Conservation (phyloP, 495 filamentous ascomycete genomes). For the Neurospora africana region DNA sequence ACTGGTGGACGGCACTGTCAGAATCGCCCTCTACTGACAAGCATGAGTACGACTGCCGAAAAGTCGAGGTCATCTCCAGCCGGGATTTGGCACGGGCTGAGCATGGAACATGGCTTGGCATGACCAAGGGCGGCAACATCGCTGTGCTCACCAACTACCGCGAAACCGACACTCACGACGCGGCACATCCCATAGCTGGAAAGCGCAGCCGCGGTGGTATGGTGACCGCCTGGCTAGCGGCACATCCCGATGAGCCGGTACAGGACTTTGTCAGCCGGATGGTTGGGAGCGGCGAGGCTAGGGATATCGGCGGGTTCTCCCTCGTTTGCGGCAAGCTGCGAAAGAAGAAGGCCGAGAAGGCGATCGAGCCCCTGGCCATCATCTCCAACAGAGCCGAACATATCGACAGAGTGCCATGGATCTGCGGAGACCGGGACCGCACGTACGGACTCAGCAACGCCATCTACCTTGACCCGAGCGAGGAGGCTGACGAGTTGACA, state of each 20-base stretch:
- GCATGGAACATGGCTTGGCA: constrained; percentile 84
- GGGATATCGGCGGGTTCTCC: constrained; percentile 82
- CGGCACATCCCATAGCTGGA: constrained; percentile 43
- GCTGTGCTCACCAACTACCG: constrained; percentile 93
- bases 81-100: constrained; percentile 42
- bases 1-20: constrained; percentile 62
- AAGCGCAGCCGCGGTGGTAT: constrained; percentile 68
- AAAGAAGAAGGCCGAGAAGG: constrained; percentile 11
- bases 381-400: constrained; percentile 77
- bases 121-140: constrained; percentile 74
- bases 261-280: constrained; percentile 59
- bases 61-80: constrained; percentile 39
- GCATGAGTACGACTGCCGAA: background rate
- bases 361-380: constrained; percentile 63
- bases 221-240: constrained; percentile 76
- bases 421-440: constrained; percentile 50
- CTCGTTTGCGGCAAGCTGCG: constrained; percentile 77
- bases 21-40: constrained; percentile 5
- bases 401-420: constrained; percentile 55
- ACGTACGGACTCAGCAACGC: constrained; percentile 83
- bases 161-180: constrained; percentile 51
- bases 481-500: constrained; percentile 13
- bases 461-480: constrained; percentile 49
- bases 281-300: constrained; percentile 53
- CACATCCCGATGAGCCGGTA: constrained; percentile 35